Evolutionary conservation across 2,329 filamentous ascomycete genomes (phyloP).

Genomic region (Phoma sp.): DNA sequence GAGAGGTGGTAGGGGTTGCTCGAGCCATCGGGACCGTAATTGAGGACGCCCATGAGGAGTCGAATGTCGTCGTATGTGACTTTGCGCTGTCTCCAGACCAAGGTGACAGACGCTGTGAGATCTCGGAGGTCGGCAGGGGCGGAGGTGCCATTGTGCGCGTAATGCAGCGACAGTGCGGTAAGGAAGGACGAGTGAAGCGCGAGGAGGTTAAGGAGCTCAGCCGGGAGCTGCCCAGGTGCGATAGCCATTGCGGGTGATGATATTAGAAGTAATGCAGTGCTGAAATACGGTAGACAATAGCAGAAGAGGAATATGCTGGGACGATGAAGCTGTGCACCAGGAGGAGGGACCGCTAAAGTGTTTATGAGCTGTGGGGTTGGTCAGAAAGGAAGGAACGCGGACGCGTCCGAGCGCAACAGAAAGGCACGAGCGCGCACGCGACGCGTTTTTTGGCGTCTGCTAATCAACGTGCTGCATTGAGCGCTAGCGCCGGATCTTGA

Average conservation of each 20-base stretch:
- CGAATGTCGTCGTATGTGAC: conserved; percentile 57
- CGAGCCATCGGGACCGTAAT: conserved; percentile 35
- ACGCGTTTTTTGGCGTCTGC: conserved; percentile 34
- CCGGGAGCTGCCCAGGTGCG: conserved; percentile 46
- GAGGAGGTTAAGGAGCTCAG: conserved; percentile 53
- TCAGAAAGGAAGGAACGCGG: conserved; percentile 34
- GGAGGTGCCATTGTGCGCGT: conserved; percentile 57
- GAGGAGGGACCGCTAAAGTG: conserved; percentile 25
- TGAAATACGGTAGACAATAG: conserved; percentile 21
- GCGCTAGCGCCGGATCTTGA: not conserved
- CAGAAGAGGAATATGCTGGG: conserved; percentile 3
- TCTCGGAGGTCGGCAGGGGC: conserved; percentile 53
- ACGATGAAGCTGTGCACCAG: conserved; percentile 20
- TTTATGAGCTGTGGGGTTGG: conserved; percentile 41
- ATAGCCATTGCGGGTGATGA: conserved; percentile 40
- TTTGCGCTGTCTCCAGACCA: conserved; percentile 55
- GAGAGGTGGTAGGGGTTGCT: conserved; percentile 50
- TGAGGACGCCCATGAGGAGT: conserved; percentile 54
- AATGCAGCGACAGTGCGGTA: conserved; percentile 58
- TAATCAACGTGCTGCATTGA: conserved; percentile 29
- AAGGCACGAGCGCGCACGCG: conserved; percentile 37
- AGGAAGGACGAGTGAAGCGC: conserved; percentile 58
- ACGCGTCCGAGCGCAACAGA: conserved; percentile 33
- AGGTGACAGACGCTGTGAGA: conserved; percentile 51
- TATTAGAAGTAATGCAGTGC: conserved; percentile 29